phyloP scores from a whole-genome alignment of 2,329 filamentous ascomycete genomes.

The Phyllosticta citrichinensis region DNA sequence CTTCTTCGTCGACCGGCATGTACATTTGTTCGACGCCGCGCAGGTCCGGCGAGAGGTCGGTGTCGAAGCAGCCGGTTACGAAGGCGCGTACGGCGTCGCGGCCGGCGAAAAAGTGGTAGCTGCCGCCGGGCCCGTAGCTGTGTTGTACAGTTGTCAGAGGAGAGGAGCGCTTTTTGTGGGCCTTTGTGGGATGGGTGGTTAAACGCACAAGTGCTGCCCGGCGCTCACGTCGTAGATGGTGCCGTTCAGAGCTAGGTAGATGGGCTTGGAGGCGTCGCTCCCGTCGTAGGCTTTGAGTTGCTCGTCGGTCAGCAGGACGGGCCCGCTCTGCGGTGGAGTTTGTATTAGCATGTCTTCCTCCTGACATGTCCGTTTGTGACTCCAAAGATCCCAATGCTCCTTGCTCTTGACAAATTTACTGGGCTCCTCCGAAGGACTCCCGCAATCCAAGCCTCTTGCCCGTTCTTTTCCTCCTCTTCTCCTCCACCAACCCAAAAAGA shows the following conservation, averaged over 20 bases:
- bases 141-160: background rate
- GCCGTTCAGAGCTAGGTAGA: slow-evolving; percentile 85
- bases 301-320: slow-evolving; percentile 61
- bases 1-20: slow-evolving; percentile 52
- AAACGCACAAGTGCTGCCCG: slow-evolving; percentile 32
- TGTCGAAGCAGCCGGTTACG: slow-evolving; percentile 84
- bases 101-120: slow-evolving; percentile 80
- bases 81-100: slow-evolving; percentile 79
- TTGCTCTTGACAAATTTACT: too few species aligned
- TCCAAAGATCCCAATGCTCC: too few species aligned
- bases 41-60: slow-evolving; percentile 76
- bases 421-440: background rate
- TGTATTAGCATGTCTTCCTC: background rate
- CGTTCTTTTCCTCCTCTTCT: background rate
- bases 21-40: slow-evolving; percentile 83
- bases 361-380: background rate
- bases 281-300: slow-evolving; percentile 72
- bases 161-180: background rate
- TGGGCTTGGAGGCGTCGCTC: slow-evolving; percentile 59
- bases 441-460: background rate
- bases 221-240: slow-evolving; percentile 76
- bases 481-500: background rate
- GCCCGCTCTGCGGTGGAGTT: slow-evolving; percentile 35
- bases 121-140: slow-evolving; percentile 58
- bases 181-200: background rate